Evolutionary conservation across 2,329 filamentous ascomycete species (phyloP), one percentile per base, ranked within the genome.

Genomic region (Alternaria novae-zelandiae): DNA sequence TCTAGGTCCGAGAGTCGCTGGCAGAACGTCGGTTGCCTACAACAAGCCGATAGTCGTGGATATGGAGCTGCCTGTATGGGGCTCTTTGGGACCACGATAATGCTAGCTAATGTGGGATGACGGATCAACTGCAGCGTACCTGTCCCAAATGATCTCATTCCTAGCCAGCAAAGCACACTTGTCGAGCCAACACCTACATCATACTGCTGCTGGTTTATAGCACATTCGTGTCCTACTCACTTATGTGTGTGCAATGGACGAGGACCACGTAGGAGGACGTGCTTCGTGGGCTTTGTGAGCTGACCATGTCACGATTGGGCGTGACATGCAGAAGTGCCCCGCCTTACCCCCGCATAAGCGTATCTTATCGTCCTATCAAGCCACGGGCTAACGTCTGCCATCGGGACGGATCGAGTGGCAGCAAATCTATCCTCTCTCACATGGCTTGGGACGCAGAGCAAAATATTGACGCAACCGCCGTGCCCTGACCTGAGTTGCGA

Each of bases 21-120:
- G 71, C 32, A 83, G 80, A 41, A 53, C 49, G 2, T 88, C 88
- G 15, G 91, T 89, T 77, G 84, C 80, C 65, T 89, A 91, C 79
- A 89, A 94, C 79, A 92, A 94, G 75, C 90, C 93, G 20, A 90
- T 96, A 69, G 90, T 96, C n/a, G 89, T 97, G 12, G 92, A 97
- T 75, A 74, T 96, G 28, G 88, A 94, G 68, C 81, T 96, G 64
- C 90, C 90, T 0, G 82, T 89, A 20, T 87, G 85, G 83, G 75
- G 23, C 28, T 53, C 46, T 53, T 53, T 45, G 15, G 79, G 54
- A 72, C 71, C 30, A 64, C 54, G 30, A 44, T 43, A 58, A 60
- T 64, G 57, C 62, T 50, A 46, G 45, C 43, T 58, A 58, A 64
- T 55, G 61, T 61, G 55, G 61, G 50, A 66, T 64, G 64, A 64